phyloP scores from a whole-genome alignment of 176 grass and related monocot genomes.

The Leersia perrieri region DNA sequence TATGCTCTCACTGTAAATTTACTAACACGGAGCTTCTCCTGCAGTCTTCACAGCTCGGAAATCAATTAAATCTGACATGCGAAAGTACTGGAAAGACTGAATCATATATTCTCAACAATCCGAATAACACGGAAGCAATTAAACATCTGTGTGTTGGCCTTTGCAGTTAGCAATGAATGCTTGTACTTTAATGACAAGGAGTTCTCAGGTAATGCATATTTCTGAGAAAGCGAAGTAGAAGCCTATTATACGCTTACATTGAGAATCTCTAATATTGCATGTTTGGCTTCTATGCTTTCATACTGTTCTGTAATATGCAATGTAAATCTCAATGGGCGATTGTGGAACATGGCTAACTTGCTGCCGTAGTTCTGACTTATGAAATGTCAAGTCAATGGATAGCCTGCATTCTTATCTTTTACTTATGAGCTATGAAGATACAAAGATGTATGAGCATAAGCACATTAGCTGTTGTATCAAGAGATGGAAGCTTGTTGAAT shows the following conservation, averaged over 20 bases:
- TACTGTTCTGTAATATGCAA: slow-evolving; percentile 8
- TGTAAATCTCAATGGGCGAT: slow-evolving; percentile 16
- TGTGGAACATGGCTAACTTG: slow-evolving; percentile 13
- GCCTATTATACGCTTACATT: background rate
- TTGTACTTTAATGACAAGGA: slow-evolving; percentile 34
- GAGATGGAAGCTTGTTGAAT: background rate
- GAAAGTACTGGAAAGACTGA: slow-evolving; percentile 50
- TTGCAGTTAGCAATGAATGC: slow-evolving; percentile 57
- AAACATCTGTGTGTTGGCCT: slow-evolving; percentile 62
- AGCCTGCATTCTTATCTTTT: background rate
- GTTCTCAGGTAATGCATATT: background rate
- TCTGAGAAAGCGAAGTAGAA: slow-evolving; percentile 37
- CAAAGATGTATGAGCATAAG: slow-evolving; percentile 5
- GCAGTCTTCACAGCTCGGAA: slow-evolving; percentile 57
- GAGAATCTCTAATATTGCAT: slow-evolving; percentile 17
- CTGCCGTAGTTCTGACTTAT: slow-evolving; percentile 4
- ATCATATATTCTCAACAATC: slow-evolving; percentile 50
- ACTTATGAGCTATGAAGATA: slow-evolving; percentile 5
- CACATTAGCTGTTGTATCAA: slow-evolving; percentile 5
- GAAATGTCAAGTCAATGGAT: background rate
- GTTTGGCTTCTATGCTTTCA: slow-evolving; percentile 9
- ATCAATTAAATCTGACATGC: slow-evolving; percentile 70
- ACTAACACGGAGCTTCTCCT: slow-evolving; percentile 25
- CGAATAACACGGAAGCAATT: slow-evolving; percentile 46
- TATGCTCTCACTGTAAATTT: background rate